Percentiles rank a stretch among this genome's conserved stretches.
phyloP scores from a whole-genome alignment of 2,329 filamentous ascomycete species.

The Diaporthe ampelina region DNA sequence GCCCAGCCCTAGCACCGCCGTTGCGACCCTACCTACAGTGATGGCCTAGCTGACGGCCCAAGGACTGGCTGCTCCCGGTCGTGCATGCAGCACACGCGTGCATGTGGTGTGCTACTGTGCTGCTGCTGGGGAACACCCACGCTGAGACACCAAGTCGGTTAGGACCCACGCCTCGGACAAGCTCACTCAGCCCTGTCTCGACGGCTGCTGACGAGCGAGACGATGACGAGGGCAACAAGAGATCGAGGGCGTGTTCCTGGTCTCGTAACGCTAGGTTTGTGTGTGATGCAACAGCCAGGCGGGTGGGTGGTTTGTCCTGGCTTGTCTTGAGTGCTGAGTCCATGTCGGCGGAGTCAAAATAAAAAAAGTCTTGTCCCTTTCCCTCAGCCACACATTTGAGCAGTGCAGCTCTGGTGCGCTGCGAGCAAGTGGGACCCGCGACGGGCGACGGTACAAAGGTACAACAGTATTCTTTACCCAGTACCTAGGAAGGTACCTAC shows the following conservation, averaged over 20 bases:
- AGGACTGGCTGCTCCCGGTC: slow-evolving; percentile 27
- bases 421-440: slow-evolving; percentile 11
- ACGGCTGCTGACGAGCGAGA: slow-evolving; percentile 15
- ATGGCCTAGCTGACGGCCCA: slow-evolving; percentile 5
- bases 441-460: background rate
- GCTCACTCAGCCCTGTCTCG: slow-evolving; percentile 26
- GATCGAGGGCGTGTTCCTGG: background rate
- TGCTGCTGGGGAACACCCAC: slow-evolving; percentile 9
- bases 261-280: background rate
- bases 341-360: slow-evolving; percentile 27
- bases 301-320: background rate
- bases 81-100: slow-evolving; percentile 7
- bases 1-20: slow-evolving; percentile 28
- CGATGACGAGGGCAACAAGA: background rate
- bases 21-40: slow-evolving; percentile 13
- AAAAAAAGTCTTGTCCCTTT: slow-evolving; percentile 27
- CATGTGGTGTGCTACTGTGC: slow-evolving; percentile 3
- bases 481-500: too few relatives aligned
- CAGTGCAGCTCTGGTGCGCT: slow-evolving; percentile 23
- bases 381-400: slow-evolving; percentile 26
- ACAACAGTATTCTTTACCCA: too few relatives aligned
- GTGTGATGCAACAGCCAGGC: background rate
- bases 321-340: background rate
- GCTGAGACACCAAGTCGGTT: slow-evolving; percentile 4
- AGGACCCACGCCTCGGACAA: slow-evolving; percentile 6